These are phyloP conservation scores for Sanghuangporus sanghuang DNA, from an alignment of 1,284 basidiomycete genomes.

Conservation along the genomic window DNA sequence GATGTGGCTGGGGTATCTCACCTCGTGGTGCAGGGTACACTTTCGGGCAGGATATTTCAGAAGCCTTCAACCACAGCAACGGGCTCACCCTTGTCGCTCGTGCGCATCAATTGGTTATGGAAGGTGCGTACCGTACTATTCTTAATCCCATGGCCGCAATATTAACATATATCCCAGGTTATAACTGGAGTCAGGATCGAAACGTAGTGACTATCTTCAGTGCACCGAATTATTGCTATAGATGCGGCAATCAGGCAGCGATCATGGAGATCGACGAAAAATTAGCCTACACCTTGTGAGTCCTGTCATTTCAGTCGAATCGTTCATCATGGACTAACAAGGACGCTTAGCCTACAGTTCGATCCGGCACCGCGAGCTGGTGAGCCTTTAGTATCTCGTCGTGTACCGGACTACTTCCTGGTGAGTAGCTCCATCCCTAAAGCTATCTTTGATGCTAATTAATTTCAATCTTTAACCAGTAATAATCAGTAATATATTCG, in stretches of 20 bases:
- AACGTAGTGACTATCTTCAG: slow-evolving; percentile 99
- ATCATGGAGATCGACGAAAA: slow-evolving; percentile 99
- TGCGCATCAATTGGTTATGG: slow-evolving; percentile 98
- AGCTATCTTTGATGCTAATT: not conserved
- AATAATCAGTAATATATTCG: slow-evolving; percentile 9
- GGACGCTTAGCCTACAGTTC: slow-evolving; percentile 85
- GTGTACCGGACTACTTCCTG: slow-evolving; percentile 97
- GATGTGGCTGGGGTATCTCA: slow-evolving; percentile 99
- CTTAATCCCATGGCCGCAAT: not conserved
- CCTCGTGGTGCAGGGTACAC: slow-evolving; percentile 99
- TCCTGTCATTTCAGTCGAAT: slow-evolving; percentile 19
- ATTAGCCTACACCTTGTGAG: slow-evolving; percentile 89
- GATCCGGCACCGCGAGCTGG: slow-evolving; percentile 98
- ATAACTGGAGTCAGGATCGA: slow-evolving; percentile 98
- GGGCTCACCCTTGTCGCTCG: slow-evolving; percentile 94
- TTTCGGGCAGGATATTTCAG: slow-evolving; percentile 98
- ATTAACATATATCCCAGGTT: slow-evolving; percentile 34
- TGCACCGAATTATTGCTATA: slow-evolving; percentile 98
- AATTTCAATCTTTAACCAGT: not conserved
- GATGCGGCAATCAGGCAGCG: slow-evolving; percentile 98
- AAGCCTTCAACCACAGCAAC: slow-evolving; percentile 99
- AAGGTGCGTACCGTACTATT: slow-evolving; percentile 53
- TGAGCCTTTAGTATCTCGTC: slow-evolving; percentile 95
- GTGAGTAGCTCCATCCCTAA: slow-evolving; percentile 40
- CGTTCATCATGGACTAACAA: slow-evolving; percentile 9